Percentiles rank a stretch among this genome's conserved stretches.
Conservation (phyloP, 352 stramenopile genomes). For the Phytophthora rubi region DNA sequence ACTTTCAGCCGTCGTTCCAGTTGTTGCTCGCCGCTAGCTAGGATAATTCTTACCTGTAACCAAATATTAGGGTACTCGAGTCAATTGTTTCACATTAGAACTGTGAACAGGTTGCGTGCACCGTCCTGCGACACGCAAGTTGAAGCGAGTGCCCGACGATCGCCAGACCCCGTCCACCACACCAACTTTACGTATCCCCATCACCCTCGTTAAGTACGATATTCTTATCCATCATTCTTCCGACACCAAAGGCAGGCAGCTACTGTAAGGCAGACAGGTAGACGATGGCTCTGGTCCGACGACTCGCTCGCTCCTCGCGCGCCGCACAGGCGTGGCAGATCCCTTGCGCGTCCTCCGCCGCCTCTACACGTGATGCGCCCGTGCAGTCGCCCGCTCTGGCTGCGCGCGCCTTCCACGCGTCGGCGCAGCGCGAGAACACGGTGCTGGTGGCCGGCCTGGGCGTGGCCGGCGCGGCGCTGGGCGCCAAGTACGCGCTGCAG, state of each 20-base stretch:
- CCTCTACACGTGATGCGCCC: not conserved
- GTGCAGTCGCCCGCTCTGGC: slow-evolving; percentile 16
- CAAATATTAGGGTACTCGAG: slow-evolving; percentile 4
- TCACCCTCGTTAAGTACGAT: slow-evolving; percentile 14
- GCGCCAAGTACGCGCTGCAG: slow-evolving; percentile 83
- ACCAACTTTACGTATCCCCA: not conserved
- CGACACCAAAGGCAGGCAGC: not conserved
- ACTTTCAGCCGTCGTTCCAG: slow-evolving; percentile 54
- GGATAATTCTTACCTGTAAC: slow-evolving; percentile 2
- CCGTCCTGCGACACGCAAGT: not conserved
- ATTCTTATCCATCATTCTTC: not conserved
- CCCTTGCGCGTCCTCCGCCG: not conserved
- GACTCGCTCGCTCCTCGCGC: slow-evolving; percentile 31
- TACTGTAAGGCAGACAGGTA: not conserved
- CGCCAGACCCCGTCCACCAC: not conserved
- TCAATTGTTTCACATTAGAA: not conserved
- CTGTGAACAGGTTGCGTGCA: no score
- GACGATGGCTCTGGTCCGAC: slow-evolving; percentile 39
- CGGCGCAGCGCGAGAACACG: slow-evolving; percentile 64
- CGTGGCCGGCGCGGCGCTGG: slow-evolving; percentile 72
- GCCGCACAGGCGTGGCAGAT: slow-evolving; percentile 27
- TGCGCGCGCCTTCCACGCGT: slow-evolving; percentile 70
- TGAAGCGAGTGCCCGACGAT: no score
- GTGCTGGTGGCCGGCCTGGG: slow-evolving; percentile 70
- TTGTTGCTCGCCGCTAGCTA: slow-evolving; percentile 37